A percentile compares a stretch with the other conserved stretches of the same genome.
These are phyloP conservation scores for Trichoderma erinaceum DNA, from an alignment of 495 filamentous ascomycete genomes.

Conservation along the genomic window DNA sequence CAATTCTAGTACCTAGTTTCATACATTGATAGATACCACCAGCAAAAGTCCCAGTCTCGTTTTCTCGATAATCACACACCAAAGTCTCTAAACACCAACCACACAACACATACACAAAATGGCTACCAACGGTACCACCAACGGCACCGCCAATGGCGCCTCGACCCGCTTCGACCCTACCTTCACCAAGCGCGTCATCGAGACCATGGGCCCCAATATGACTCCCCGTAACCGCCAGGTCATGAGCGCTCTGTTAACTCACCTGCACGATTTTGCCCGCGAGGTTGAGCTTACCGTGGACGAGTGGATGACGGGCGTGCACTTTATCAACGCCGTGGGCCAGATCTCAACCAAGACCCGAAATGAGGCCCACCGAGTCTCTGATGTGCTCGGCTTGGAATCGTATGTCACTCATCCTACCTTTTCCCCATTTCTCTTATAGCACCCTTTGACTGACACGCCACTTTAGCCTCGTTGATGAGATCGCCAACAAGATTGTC, in stretches of 20 bases:
- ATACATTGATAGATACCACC: not conserved
- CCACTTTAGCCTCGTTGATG: slow-evolving; percentile 62
- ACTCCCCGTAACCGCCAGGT: slow-evolving; percentile 61
- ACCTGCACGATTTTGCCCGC: slow-evolving; percentile 78
- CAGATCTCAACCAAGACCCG: slow-evolving; percentile 42
- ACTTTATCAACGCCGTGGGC: slow-evolving; percentile 51
- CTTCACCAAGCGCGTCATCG: slow-evolving; percentile 69
- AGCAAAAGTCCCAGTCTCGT: not conserved
- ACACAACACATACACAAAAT: slow-evolving; percentile 17
- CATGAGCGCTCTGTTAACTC: slow-evolving; percentile 59
- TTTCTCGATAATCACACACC: not conserved
- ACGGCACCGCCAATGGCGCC: slow-evolving; percentile 20
- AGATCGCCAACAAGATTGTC: slow-evolving; percentile 76
- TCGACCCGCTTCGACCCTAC: slow-evolving; percentile 58
- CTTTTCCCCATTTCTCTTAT: slow-evolving; percentile 1
- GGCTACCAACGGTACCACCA: slow-evolving; percentile 25
- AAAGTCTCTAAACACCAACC: not conserved
- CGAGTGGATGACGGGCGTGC: slow-evolving; percentile 74
- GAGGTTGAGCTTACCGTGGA: slow-evolving; percentile 74
- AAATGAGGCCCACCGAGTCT: slow-evolving; percentile 68
- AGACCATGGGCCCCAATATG: slow-evolving; percentile 69
- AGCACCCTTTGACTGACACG: not conserved
- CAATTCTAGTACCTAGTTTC: not conserved
- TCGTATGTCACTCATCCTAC: slow-evolving; percentile 47
- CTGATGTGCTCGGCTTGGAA: slow-evolving; percentile 75